Evolutionary conservation across 768 basidiomycete species (phyloP).

Genomic region (Phlegmacium glaucopus): DNA sequence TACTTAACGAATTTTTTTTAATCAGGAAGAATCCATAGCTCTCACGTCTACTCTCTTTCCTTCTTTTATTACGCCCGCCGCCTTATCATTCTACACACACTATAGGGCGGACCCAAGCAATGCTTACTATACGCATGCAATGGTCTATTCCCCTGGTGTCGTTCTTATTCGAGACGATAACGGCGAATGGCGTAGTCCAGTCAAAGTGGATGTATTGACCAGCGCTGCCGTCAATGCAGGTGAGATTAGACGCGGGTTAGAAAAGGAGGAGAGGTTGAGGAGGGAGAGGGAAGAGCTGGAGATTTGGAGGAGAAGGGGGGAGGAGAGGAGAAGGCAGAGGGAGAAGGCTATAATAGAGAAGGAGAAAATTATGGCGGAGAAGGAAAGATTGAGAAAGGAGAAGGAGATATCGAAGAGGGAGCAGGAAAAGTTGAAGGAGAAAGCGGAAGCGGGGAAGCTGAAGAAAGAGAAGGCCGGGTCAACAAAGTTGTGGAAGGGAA

Average conservation of each 20-base stretch:
- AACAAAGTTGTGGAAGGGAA: not conserved
- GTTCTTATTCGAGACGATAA: slow-evolving; percentile 58
- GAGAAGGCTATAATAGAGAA: not conserved
- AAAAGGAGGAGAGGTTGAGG: slow-evolving; percentile 1
- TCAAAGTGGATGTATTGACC: slow-evolving; percentile 62
- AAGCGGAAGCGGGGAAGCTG: not conserved
- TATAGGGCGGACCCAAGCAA: slow-evolving; percentile 46
- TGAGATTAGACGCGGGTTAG: slow-evolving; percentile 18
- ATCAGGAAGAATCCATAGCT: slow-evolving; percentile 65
- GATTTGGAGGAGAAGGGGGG: not conserved
- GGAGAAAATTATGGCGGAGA: not conserved
- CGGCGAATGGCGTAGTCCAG: slow-evolving; percentile 52
- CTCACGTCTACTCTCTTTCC: slow-evolving; percentile 71
- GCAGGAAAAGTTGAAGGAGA: not conserved
- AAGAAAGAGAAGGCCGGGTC: not conserved
- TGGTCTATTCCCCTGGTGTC: slow-evolving; percentile 68
- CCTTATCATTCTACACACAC: slow-evolving; percentile 55
- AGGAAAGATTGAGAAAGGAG: not conserved
- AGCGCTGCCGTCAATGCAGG: slow-evolving; percentile 72
- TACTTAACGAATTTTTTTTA: not conserved
- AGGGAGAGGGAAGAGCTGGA: not conserved
- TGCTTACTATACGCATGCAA: slow-evolving; percentile 71
- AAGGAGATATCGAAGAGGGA: not conserved
- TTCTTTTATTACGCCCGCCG: slow-evolving; percentile 51
- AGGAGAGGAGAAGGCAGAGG: not conserved